Base-by-base conservation (phyloP, 2,329 filamentous ascomycete species). In the Clarireedia monteithiana region DNA sequence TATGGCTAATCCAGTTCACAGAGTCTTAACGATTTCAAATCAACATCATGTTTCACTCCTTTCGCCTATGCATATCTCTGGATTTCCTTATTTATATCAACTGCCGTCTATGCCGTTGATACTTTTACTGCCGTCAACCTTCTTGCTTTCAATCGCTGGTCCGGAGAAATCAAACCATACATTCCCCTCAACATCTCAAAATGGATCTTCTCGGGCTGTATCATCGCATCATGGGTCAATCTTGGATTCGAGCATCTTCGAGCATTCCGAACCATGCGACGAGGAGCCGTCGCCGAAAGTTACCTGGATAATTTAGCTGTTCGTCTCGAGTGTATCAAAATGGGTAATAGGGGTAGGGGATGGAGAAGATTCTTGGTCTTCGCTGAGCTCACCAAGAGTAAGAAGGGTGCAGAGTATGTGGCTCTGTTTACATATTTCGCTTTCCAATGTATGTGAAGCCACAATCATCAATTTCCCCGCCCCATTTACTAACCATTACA, bases 181-280 rank as follows among this genome's bases (percentile, higher is more conserved):
- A 86, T 97, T 62, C 81, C 84, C 3, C 83, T 95, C 67, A 75
- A 82, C 49, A 81, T 92, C 53, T 88, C 90, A 12, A 95, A 94
- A 74, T 96, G 91, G 91, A 91, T 99, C 69, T 99, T 97, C 70
- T 87, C 89, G 27, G 82, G 83, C 55, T 96, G 91, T 70, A 97
- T 99, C 68, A 86, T 97, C 61, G 77, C 94, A 38, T 97, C 91
- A 9, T 91, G 92, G 70, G 75, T 90, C 61, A 88, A 97, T 62
- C 79, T 95, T 27, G 77, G 74, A 15, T 94, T 87, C 66, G 88
- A 95, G 71, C 90, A 89, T 74, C 68, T 95, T 48, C 83, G 88
- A 53, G 91, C 92, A 26, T 74, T 86, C 59, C 84, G 86, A 47
- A 89, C 95, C 50, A 95, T 97, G 70, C 84, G 78, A 63, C 83